These are phyloP conservation scores for Nigrospora sphaerica DNA, from an alignment of 2,329 filamentous ascomycete genomes.

Conservation along the genomic window DNA sequence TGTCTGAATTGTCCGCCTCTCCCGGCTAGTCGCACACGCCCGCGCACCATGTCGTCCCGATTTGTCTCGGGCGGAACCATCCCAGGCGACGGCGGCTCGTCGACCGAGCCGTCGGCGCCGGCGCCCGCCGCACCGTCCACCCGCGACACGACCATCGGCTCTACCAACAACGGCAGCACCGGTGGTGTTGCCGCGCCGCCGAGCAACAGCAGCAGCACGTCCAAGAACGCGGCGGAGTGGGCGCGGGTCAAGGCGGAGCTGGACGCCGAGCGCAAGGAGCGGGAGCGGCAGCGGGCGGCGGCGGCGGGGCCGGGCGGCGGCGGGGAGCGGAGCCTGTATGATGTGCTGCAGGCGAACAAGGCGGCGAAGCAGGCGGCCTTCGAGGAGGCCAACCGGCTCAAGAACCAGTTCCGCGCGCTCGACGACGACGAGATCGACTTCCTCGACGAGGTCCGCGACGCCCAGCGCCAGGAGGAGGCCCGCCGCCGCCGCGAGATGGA, in stretches of 20 bases:
- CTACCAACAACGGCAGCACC: background rate
- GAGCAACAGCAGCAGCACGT: background rate
- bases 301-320: constrained; percentile 31
- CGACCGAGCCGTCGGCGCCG: constrained; percentile 1
- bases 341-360: constrained; percentile 78
- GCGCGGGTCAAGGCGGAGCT: constrained; percentile 57
- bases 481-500: constrained; percentile 47
- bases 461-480: constrained; percentile 46
- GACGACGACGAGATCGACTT: constrained; percentile 78
- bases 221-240: constrained; percentile 35
- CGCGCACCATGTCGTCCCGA: constrained; percentile 38
- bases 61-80: constrained; percentile 52
- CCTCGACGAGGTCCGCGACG: constrained; percentile 50
- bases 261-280: constrained; percentile 49
- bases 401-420: constrained; percentile 70
- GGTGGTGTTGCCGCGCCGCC: constrained; percentile 5
- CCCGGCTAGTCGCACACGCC: too few species aligned
- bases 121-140: constrained; percentile 7
- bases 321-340: constrained; percentile 57
- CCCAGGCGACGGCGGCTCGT: constrained; percentile 20
- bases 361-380: constrained; percentile 78
- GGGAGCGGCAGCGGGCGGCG: constrained; percentile 41
- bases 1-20: too few species aligned
- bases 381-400: constrained; percentile 63
- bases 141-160: constrained; percentile 5